Evolutionary conservation across 345 rosid genomes (phyloP), one percentile per base, ranked within the genome.

Genomic region (Raphanus raphanistrum): DNA sequence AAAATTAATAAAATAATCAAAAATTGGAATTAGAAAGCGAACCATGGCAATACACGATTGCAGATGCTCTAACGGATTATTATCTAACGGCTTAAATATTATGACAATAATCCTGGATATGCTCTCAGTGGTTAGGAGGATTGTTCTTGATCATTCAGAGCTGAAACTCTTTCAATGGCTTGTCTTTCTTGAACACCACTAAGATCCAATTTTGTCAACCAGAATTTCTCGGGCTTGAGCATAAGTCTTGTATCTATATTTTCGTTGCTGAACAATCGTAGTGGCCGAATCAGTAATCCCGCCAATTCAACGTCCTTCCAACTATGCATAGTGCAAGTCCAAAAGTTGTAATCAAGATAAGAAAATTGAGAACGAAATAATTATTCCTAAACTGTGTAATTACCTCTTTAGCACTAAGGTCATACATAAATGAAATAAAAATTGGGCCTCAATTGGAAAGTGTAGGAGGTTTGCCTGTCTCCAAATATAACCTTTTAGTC

Each of bases 381-480:
- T 63, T 16, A 31, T 8, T 45, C 63, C 17, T 16, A 4, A 2
- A 4, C 6, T 2, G 27, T 25, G 2, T 3, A 4, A 29, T 70
- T 74, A 81, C 94, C 86, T 88, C 72, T 43, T 50, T 73, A 33
- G 88, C 90, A 77, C 89, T 86, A 62, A 81, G 87, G 41, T 87
- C 81, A 68, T 90, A 88, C 35, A 83, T 26, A 1, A 80, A 31
- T 2, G 74, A 66, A 12, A 88, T 36, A 68, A 15, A 74, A 2
- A 72, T 6, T 0, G 89, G 85, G 15, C 90, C 90, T 6, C 79
- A 67, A 36, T 38, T 74, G 55, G 83, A 60, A 57, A 83, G 71
- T 6, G 90, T 85, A 11, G 90, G 88, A 65, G 90, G 75, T 10
- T 77, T 77, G 36, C 13, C 84, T 90, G 71, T 85, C 57, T 43